A percentile compares a stretch with the other conserved stretches of the same genome.
These are phyloP conservation scores for Aureobasidium zeae DNA, from an alignment of 2,329 filamentous ascomycete species.

Conservation along the genomic window DNA sequence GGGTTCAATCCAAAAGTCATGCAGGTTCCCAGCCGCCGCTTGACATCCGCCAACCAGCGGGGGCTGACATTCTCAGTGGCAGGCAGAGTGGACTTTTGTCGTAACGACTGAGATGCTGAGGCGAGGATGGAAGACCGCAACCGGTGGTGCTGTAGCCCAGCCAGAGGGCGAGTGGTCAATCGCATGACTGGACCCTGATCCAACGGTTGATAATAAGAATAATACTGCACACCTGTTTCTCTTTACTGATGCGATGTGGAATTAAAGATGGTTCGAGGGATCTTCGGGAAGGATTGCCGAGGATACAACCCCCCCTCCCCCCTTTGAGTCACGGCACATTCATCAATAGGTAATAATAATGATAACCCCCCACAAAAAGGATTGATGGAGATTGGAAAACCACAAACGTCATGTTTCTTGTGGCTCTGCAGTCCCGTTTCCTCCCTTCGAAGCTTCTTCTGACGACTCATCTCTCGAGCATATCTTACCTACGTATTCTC, in stretches of 20 bases:
- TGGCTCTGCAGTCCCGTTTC: background rate
- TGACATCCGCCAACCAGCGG: slow-evolving; percentile 62
- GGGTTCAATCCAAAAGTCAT: slow-evolving; percentile 61
- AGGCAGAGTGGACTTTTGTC: slow-evolving; percentile 10
- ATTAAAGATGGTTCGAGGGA: no score
- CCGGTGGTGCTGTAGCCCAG: background rate
- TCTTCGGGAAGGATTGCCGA: slow-evolving; percentile 10
- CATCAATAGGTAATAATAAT: no score
- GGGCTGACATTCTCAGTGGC: slow-evolving; percentile 35
- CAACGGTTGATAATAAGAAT: no score
- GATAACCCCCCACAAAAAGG: slow-evolving; percentile 1
- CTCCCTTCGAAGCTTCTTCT: background rate
- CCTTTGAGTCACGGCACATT: no score
- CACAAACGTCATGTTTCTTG: slow-evolving; percentile 11
- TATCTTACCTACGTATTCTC: background rate
- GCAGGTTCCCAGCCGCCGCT: slow-evolving; percentile 61
- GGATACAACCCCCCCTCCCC: background rate
- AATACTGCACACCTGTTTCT: no score
- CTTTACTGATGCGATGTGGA: no score
- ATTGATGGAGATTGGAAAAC: background rate
- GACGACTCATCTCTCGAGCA: background rate
- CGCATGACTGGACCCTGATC: no score
- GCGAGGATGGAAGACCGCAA: background rate
- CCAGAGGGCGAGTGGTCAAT: background rate
- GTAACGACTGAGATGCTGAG: no score